phyloP scores from a whole-genome alignment of 2,329 filamentous ascomycete species.

The Botrytis fabae region DNA sequence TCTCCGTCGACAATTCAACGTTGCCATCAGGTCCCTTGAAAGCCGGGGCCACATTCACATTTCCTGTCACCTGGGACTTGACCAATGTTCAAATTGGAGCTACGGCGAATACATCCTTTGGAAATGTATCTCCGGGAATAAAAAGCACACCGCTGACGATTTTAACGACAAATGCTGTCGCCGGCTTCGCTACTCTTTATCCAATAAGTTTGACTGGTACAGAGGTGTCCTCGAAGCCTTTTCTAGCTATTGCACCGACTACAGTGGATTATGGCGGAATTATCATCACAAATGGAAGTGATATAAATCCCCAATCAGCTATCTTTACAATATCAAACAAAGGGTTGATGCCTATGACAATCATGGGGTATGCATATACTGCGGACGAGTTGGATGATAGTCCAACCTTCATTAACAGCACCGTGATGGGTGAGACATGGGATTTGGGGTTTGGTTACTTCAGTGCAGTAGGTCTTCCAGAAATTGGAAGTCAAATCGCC shows the following conservation, averaged over 20 bases:
- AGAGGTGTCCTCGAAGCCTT: constrained; percentile 40
- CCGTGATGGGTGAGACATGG: constrained; percentile 34
- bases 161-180: constrained; percentile 41
- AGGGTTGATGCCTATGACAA: constrained; percentile 39
- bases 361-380: constrained; percentile 40
- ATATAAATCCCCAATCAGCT: constrained; percentile 30
- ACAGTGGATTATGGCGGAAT: constrained; percentile 32
- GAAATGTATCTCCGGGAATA: constrained; percentile 38
- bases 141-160: constrained; percentile 42
- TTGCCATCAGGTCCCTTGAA: constrained; percentile 40
- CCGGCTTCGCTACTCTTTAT: constrained; percentile 41
- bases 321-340: constrained; percentile 42
- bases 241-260: constrained; percentile 39
- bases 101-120: constrained; percentile 27
- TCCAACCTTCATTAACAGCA: constrained; percentile 32
- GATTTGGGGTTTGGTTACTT: constrained; percentile 31
- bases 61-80: constrained; percentile 43
- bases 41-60: constrained; percentile 40
- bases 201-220: constrained; percentile 43
- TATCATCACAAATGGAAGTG: constrained; percentile 19
- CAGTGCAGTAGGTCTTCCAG: constrained; percentile 32
- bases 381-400: constrained; percentile 34
- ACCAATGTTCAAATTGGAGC: constrained; percentile 26
- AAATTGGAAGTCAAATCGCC: constrained; percentile 36
- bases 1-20: constrained; percentile 39